Conservation (phyloP, 441 rosid genomes). For the Dalechampia spathulata region DNA sequence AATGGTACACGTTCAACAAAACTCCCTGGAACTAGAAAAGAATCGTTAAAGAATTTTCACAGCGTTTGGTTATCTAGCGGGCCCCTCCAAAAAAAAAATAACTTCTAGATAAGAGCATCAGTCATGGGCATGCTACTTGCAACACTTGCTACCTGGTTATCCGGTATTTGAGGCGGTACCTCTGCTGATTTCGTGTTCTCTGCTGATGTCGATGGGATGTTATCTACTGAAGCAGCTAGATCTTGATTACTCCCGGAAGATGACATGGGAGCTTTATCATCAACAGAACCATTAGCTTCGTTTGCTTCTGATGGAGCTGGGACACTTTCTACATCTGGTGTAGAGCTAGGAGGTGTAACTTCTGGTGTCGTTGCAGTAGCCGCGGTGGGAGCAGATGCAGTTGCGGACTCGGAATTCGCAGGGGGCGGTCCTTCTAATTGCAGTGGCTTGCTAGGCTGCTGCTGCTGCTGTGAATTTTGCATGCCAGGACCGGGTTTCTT, state of each 20-base stretch:
- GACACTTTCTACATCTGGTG: slow-evolving; percentile 4
- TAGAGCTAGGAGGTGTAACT: slow-evolving; percentile 10
- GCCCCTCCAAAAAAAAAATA: not conserved
- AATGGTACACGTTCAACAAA: not conserved
- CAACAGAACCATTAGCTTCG: slow-evolving; percentile 16
- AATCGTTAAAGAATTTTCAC: slow-evolving; percentile 4
- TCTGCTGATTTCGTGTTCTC: slow-evolving; percentile 18
- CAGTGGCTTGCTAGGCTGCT: slow-evolving; percentile 53
- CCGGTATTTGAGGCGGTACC: slow-evolving; percentile 20
- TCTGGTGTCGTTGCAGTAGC: slow-evolving; percentile 4
- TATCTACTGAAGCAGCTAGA: slow-evolving; percentile 22
- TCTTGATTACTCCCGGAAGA: slow-evolving; percentile 26
- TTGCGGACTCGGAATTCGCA: slow-evolving; percentile 13
- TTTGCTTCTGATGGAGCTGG: slow-evolving; percentile 19
- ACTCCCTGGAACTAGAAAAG: not conserved
- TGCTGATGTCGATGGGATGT: slow-evolving; percentile 17
- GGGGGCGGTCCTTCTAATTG: slow-evolving; percentile 64
- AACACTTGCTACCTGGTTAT: slow-evolving; percentile 16
- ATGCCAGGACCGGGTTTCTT: slow-evolving; percentile 48
- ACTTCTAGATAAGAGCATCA: not conserved
- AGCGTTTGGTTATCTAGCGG: not conserved
- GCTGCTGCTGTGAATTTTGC: slow-evolving; percentile 34
- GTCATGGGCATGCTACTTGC: slow-evolving; percentile 1
- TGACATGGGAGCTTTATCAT: slow-evolving; percentile 19
- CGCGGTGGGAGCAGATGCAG: slow-evolving; percentile 9